Evolutionary conservation across 345 rosid genomes (phyloP).

Genomic region (thale cress (Arabidopsis thaliana)): TAIR10.1 NC_003070.9:3006001-3006500

Average conservation of each 20-base stretch:
- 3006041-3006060: conserved; percentile 91
- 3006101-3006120: conserved; percentile 32
- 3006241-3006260: conserved; percentile 63
- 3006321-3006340: background rate
- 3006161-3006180: conserved; percentile 97
- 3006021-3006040: conserved; percentile 94
- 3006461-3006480: background rate
- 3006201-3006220: conserved; percentile 99
- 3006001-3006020: conserved; percentile 94
- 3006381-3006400: background rate
- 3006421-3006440: background rate
- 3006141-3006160: conserved; percentile 84
- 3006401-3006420: background rate
- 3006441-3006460: background rate
- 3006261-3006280: conserved; percentile 10
- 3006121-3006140: conserved; percentile 51
- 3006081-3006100: conserved; percentile 1
- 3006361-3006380: background rate
- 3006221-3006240: conserved; percentile 76
- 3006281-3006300: background rate
- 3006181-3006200: conserved; percentile 93
- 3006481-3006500: background rate
- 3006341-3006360: background rate
- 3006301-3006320: conserved; percentile 1
- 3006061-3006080: conserved; percentile 46